Evolutionary conservation across 306 rosid species (phyloP).

Genomic region (Acacia crassicarpa): DNA sequence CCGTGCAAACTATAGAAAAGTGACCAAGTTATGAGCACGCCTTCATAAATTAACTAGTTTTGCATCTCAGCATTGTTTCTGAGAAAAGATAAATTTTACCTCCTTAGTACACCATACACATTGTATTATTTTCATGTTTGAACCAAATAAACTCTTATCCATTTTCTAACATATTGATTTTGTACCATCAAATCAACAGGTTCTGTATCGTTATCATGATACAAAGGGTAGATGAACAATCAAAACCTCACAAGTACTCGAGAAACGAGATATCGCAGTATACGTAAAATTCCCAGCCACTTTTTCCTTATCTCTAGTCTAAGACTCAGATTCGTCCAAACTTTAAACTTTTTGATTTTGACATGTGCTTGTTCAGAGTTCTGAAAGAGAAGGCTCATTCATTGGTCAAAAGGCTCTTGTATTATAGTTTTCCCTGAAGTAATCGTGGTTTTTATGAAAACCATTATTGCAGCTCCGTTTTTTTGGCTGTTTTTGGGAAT

Average conservation of each 20-base stretch:
- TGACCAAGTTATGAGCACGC: neutral
- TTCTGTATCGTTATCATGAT: slow-evolving; percentile 23
- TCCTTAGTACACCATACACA: neutral
- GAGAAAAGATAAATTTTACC: neutral
- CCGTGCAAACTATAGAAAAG: neutral
- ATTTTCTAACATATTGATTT: neutral
- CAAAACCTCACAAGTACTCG: slow-evolving; percentile 47
- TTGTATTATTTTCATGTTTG: neutral
- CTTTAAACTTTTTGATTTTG: neutral
- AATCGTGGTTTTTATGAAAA: slow-evolving; percentile 40
- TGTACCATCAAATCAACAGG: slow-evolving; percentile 28
- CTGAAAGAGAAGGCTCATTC: slow-evolving; percentile 38
- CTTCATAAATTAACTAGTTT: neutral
- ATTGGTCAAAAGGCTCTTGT: slow-evolving; percentile 49
- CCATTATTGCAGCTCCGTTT: slow-evolving; percentile 36
- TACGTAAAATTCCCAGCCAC: neutral
- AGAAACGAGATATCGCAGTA: neutral
- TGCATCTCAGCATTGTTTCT: neutral
- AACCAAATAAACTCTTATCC: slow-evolving; percentile 18
- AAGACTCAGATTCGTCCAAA: neutral
- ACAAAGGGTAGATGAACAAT: slow-evolving; percentile 46
- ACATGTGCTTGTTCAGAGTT: neutral
- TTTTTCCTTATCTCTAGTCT: neutral
- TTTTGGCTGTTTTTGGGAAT: slow-evolving; percentile 54
- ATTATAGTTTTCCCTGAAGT: slow-evolving; percentile 17